Base-by-base conservation (phyloP, 78 protist species). In the Monosiga brevicollis region DNA sequence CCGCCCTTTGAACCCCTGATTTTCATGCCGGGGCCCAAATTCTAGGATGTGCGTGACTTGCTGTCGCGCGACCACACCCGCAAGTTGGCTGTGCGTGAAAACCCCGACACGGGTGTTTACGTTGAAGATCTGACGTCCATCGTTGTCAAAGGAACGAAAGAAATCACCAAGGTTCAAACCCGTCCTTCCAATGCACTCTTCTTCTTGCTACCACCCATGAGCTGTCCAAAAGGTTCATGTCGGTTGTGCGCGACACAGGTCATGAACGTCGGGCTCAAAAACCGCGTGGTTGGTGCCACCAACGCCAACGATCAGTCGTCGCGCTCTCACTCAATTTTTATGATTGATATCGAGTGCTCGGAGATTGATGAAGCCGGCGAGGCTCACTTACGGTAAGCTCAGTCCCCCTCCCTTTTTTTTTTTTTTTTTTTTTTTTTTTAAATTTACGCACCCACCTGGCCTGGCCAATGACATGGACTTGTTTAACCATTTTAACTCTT, bases 301-400 rank as follows among this genome's bases (percentile, higher is more conserved):
- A 26, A 73, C 36, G 89, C 93, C 93, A 95, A 95, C 84, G 71
- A 0, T 11, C 70, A 76, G 55, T 85, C 90, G 23, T 88, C 92
- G 39, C 86, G 93, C 23, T 89, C 95, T 32, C 95, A 92, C 83
- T 82, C 91, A 42, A 82, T 92, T 54, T 89, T 92, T 82, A 72
- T 75, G n/a, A 41, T 92, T 0, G 37, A n/a, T 41, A 25, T 88
- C 37, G 91, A 88, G 49, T n/a, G 83, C 36, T 24, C n/a, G 62
- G 37, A 82, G 43, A 42, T 2, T 40, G 76, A 78, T 6, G 43
- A 25, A 24, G 88, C 87, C 2, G 85, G 84, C 25, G 24, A 62
- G 35, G 42, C 34, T 22, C 84, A 81, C 55, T 37, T 81, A 36
- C 76, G 75, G 26, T 42, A 0, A 26, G 79, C 55, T 36, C 40